Percentiles rank a stretch among this genome's conserved stretches.
Conservation (phyloP, 495 filamentous ascomycete species). For the Daldinia childiae region DNA sequence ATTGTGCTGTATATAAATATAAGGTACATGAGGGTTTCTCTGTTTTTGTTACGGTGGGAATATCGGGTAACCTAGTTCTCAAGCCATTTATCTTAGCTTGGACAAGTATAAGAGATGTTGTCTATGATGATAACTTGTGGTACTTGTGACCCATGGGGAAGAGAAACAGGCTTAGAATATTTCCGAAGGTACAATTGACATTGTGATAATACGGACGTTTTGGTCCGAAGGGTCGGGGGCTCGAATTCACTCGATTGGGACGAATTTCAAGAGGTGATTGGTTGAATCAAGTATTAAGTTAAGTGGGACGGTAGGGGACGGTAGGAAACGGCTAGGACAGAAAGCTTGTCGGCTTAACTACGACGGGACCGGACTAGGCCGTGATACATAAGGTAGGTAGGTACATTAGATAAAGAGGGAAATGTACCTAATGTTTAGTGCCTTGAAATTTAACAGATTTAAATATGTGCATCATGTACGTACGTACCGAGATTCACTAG, state of each 20-base stretch:
- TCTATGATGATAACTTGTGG: too few relatives aligned
- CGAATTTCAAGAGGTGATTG: conserved; percentile 8
- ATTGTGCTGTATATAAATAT: too few relatives aligned
- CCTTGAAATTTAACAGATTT: neutral
- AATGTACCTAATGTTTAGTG: neutral
- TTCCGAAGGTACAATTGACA: neutral
- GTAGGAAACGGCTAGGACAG: conserved; percentile 4
- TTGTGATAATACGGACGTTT: conserved; percentile 17
- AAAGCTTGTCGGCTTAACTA: neutral
- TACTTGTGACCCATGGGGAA: too few relatives aligned
- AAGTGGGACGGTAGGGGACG: too few relatives aligned
- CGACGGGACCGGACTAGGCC: neutral
- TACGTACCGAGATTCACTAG: conserved; percentile 5
- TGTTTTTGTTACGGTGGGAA: too few relatives aligned
- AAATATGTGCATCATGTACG: neutral
- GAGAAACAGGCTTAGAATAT: too few relatives aligned
- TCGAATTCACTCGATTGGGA: conserved; percentile 16
- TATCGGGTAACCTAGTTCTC: too few relatives aligned
- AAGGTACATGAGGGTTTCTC: too few relatives aligned
- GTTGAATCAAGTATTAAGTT: neutral
- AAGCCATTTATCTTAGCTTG: too few relatives aligned
- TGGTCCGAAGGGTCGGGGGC: conserved; percentile 12
- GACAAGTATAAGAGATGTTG: too few relatives aligned
- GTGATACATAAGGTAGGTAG: too few relatives aligned
- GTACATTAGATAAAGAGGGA: too few relatives aligned